These are phyloP conservation scores for Acarospora socialis DNA, from an alignment of 2,329 filamentous ascomycete genomes.

Conservation along the genomic window DNA sequence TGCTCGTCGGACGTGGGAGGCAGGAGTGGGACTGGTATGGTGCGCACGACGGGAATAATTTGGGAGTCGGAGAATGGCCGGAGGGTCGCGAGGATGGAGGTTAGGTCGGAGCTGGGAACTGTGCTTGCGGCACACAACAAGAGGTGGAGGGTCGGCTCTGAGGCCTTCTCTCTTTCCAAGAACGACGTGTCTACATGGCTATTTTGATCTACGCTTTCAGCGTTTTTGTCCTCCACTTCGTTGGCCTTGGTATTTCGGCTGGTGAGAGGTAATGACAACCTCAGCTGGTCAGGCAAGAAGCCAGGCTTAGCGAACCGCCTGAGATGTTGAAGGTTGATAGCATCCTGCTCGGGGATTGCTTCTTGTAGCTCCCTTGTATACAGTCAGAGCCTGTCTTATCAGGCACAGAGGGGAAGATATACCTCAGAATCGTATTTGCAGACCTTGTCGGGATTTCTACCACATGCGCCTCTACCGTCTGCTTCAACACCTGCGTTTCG, in stretches of 20 bases:
- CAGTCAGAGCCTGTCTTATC: constrained; percentile 6
- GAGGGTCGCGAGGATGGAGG: constrained; percentile 32
- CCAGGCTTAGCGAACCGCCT: constrained; percentile 60
- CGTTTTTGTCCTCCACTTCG: no score
- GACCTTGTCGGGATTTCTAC: constrained; percentile 46
- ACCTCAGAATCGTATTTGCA: constrained; percentile 62
- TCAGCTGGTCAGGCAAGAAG: constrained; percentile 53
- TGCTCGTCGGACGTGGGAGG: constrained; percentile 64
- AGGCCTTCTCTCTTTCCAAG: constrained; percentile 37
- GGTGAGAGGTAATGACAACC: constrained; percentile 41
- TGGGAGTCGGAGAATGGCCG: constrained; percentile 9
- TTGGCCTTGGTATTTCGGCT: no score
- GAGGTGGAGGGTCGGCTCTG: constrained; percentile 26
- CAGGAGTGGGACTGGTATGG: constrained; percentile 55
- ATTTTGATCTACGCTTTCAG: no score
- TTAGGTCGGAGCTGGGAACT: constrained; percentile 41
- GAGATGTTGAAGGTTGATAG: constrained; percentile 55
- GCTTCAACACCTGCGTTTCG: constrained; percentile 6
- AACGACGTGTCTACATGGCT: no score
- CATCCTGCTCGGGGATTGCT: constrained; percentile 43
- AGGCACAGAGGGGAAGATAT: constrained; percentile 23
- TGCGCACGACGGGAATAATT: constrained; percentile 39
- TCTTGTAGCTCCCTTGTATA: constrained; percentile 12
- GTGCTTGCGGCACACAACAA: constrained; percentile 36
- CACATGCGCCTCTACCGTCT: constrained; percentile 8